These are phyloP conservation scores for Claviceps maximensis DNA, from an alignment of 2,329 filamentous ascomycete species.

Conservation along the genomic window DNA sequence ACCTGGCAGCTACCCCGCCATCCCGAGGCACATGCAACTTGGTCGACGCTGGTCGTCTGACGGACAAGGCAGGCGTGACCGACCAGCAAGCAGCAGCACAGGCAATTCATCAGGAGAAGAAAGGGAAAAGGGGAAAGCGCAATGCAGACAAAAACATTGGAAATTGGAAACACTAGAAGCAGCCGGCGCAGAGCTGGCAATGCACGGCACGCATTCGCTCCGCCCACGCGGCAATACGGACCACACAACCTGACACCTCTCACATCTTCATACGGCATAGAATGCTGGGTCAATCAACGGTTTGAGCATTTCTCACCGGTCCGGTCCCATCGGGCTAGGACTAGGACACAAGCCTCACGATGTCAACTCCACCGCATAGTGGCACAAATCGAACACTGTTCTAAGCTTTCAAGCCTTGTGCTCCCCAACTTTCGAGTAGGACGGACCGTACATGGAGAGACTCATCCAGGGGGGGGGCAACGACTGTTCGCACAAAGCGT, in stretches of 20 bases:
- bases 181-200: too few species aligned
- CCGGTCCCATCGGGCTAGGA: neutral
- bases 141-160: neutral
- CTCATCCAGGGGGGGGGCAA: neutral
- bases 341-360: neutral
- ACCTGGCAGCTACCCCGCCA: too few species aligned
- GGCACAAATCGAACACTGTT: neutral
- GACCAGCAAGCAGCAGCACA: neutral
- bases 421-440: neutral
- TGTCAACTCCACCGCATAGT: neutral
- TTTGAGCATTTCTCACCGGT: neutral
- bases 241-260: neutral
- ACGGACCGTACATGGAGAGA: neutral
- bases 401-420: neutral
- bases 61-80: conserved; percentile 1
- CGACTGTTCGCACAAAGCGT: neutral
- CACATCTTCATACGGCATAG: neutral
- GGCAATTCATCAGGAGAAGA: neutral
- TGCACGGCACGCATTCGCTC: neutral
- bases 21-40: neutral
- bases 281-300: neutral
- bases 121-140: neutral
- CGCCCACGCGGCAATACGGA: neutral
- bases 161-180: too few species aligned
- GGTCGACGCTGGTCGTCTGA: neutral